phyloP scores from a whole-genome alignment of 1,284 basidiomycete species.

The Trichosporon sp. region DNA sequence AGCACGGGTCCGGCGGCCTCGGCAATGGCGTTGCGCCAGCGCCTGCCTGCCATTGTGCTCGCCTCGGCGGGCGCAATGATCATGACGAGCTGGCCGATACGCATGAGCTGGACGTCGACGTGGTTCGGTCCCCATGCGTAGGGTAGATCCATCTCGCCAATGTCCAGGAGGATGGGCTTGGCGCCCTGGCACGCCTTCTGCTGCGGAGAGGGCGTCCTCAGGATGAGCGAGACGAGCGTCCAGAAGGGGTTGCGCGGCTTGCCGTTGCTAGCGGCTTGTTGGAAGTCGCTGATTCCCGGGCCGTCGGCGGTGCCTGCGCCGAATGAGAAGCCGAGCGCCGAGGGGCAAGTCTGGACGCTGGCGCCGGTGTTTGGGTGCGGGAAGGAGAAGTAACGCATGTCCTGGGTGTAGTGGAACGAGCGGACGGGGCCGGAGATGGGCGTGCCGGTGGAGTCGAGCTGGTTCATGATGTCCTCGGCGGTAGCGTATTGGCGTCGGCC shows the following conservation, averaged over 20 bases:
- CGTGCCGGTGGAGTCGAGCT: constrained; percentile 3
- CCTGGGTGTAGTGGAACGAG: constrained; percentile 14
- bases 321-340: constrained; percentile 13
- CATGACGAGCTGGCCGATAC: constrained; percentile 17
- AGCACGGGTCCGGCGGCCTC: not conserved
- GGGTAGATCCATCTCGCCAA: constrained; percentile 13
- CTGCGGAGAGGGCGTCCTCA: not conserved
- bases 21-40: constrained; percentile 12
- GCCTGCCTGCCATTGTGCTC: constrained; percentile 13
- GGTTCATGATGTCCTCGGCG: not conserved
- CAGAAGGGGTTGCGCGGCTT: constrained; percentile 13
- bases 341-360: constrained; percentile 11
- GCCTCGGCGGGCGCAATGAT: constrained; percentile 13
- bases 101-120: constrained; percentile 13
- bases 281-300: constrained; percentile 10
- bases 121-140: constrained; percentile 15
- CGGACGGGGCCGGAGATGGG: constrained; percentile 11
- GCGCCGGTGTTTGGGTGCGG: not conserved
- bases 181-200: constrained; percentile 16
- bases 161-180: constrained; percentile 16
- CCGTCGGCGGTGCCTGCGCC: constrained; percentile 17
- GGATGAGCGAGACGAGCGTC: not conserved
- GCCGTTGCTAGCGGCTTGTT: not conserved
- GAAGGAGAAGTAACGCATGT: constrained; percentile 16
- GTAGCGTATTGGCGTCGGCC: constrained; percentile 10